Conservation (phyloP, 306 rosid species). For the Acmispon strigosus region DNA sequence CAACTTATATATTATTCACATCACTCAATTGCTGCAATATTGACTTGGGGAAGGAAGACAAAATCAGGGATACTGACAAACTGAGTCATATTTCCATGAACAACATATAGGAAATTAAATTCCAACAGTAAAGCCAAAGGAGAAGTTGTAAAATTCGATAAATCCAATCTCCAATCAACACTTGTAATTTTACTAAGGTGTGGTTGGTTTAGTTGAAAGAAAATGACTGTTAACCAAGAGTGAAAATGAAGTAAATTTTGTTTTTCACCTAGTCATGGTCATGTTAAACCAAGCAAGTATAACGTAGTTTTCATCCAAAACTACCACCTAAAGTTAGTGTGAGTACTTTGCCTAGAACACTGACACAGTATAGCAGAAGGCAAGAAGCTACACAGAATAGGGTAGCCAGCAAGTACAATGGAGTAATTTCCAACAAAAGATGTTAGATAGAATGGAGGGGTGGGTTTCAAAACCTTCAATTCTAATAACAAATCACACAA, state of each 20-base stretch:
- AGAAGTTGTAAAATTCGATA: background rate
- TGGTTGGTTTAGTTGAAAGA: constrained; percentile 3
- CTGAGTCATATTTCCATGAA: background rate
- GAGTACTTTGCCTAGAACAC: background rate
- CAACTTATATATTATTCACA: background rate
- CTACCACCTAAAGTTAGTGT: background rate
- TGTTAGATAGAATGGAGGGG: background rate
- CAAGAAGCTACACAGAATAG: background rate
- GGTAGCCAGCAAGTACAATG: constrained; percentile 12
- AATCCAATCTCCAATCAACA: constrained; percentile 9
- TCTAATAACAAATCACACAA: constrained; percentile 14
- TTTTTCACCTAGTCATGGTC: constrained; percentile 7
- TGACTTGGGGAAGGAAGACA: background rate
- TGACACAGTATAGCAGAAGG: background rate
- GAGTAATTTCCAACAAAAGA: background rate
- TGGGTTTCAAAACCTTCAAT: background rate
- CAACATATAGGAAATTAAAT: constrained; percentile 11
- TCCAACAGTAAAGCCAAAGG: background rate
- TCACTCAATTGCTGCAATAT: background rate
- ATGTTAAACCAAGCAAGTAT: constrained; percentile 17
- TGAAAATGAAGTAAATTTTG: constrained; percentile 14
- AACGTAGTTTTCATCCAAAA: constrained; percentile 8
- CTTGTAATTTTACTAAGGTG: background rate
- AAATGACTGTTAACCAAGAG: constrained; percentile 23
- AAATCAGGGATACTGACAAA: constrained; percentile 10